A percentile compares a stretch with the other conserved stretches of the same genome.
phyloP scores from a whole-genome alignment of 768 basidiomycete genomes.

The Boletus edulis region DNA sequence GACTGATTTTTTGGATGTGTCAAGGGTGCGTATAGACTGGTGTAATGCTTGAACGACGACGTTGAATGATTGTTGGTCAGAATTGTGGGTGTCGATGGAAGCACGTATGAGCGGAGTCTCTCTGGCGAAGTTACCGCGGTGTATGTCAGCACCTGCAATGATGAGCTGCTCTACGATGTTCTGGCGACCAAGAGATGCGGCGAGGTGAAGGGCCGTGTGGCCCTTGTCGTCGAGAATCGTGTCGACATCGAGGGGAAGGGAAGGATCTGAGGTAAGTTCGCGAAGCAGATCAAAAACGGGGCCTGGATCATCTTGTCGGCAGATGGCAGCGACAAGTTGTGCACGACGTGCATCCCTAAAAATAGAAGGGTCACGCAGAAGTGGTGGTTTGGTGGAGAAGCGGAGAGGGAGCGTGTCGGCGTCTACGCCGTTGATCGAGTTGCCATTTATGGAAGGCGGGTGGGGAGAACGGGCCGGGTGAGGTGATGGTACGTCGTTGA shows the following conservation, averaged over 20 bases:
- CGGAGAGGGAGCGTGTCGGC: conserved; percentile 49
- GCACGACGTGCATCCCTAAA: conserved; percentile 53
- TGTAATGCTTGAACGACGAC: conserved; percentile 62
- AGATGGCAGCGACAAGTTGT: conserved; percentile 64
- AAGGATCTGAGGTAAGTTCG: conserved; percentile 50
- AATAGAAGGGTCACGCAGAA: conserved; percentile 53
- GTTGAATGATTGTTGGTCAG: conserved; percentile 74
- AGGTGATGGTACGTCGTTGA: conserved; percentile 32
- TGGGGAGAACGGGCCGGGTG: conserved; percentile 46
- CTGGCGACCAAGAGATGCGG: conserved; percentile 78
- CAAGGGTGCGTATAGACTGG: conserved; percentile 81
- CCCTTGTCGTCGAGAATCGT: conserved; percentile 91
- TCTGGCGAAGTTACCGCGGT: conserved; percentile 89
- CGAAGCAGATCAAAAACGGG: conserved; percentile 64
- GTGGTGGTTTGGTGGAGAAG: conserved; percentile 64
- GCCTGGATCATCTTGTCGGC: conserved; percentile 64
- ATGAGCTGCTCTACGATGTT: conserved; percentile 70
- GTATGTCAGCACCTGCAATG: conserved; percentile 76
- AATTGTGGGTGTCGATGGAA: conserved; percentile 84
- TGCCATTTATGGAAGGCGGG: conserved; percentile 45
- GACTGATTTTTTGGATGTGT: conserved; percentile 81
- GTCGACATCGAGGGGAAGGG: conserved; percentile 57
- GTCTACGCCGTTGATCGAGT: conserved; percentile 40
- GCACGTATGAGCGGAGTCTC: conserved; percentile 95
- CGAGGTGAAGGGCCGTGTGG: conserved; percentile 92